Evolutionary conservation across 495 filamentous ascomycete species (phyloP).

Genomic region (Penicillium diatomitis): DNA sequence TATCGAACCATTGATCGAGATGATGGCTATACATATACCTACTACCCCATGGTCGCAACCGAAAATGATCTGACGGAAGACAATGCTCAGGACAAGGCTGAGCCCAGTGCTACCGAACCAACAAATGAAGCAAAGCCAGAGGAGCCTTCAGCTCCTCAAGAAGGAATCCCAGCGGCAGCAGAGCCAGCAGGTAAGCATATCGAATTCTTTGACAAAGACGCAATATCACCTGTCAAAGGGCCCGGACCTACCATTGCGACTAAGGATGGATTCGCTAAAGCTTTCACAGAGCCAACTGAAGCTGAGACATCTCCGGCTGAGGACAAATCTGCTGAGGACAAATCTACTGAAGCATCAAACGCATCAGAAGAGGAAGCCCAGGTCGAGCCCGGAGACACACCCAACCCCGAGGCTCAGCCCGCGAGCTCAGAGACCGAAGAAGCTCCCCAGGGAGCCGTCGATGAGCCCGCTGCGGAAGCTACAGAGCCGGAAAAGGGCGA

Average conservation of each 20-base stretch:
- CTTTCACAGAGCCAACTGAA: constrained; percentile 19
- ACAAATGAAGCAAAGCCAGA: constrained; percentile 12
- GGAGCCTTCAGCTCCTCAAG: constrained; percentile 10
- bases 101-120: constrained; percentile 16
- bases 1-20: constrained; percentile 35
- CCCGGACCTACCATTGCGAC: neutral
- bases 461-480: constrained; percentile 11
- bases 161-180: constrained; percentile 15
- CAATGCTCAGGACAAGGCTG: constrained; percentile 32
- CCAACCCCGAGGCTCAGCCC: constrained; percentile 8
- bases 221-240: neutral
- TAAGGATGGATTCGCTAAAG: constrained; percentile 8
- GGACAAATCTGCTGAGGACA: constrained; percentile 3
- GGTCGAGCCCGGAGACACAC: constrained; percentile 13
- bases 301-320: constrained; percentile 16
- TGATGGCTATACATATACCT: constrained; percentile 18
- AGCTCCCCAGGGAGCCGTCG: constrained; percentile 10
- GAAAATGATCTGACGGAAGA: constrained; percentile 29
- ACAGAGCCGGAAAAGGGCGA: constrained; percentile 9
- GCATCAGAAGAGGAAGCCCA: constrained; percentile 14
- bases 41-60: constrained; percentile 26
- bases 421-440: constrained; percentile 12
- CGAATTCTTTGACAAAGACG: neutral
- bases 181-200: constrained; percentile 24
- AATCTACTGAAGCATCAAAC: constrained; percentile 16